A percentile compares a stretch with the other conserved stretches of the same genome.
phyloP scores from a whole-genome alignment of 306 rosid genomes.

The Ormosia emarginata region DNA sequence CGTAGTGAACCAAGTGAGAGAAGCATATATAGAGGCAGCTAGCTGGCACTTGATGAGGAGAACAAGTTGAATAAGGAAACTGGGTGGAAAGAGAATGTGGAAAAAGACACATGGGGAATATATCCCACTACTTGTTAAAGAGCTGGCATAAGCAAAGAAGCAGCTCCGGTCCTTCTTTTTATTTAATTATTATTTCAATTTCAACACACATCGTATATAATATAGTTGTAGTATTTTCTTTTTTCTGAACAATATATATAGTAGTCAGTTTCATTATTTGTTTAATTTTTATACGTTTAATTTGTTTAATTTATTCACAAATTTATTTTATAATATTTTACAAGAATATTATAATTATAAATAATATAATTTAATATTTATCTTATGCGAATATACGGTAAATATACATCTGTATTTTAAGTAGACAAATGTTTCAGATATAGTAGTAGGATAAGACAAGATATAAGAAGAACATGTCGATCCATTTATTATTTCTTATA shows the following conservation, averaged over 20 bases:
- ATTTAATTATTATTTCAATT: neutral
- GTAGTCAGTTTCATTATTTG: too few relatives aligned
- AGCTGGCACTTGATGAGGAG: neutral
- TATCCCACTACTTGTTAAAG: neutral
- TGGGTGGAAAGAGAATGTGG: slow-evolving; percentile 30
- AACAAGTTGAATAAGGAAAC: slow-evolving; percentile 30
- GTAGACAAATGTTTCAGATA: too few relatives aligned
- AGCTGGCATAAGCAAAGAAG: slow-evolving; percentile 28
- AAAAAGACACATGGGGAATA: neutral
- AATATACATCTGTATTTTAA: too few relatives aligned
- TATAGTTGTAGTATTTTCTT: too few relatives aligned
- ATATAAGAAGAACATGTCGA: slow-evolving; percentile 20
- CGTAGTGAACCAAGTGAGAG: neutral
- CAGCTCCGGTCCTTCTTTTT: neutral
- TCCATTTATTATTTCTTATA: neutral
- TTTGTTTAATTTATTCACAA: too few relatives aligned
- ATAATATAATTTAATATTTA: too few relatives aligned
- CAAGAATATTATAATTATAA: too few relatives aligned
- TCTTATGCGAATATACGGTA: too few relatives aligned
- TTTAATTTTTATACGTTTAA: too few relatives aligned
- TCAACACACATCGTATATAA: neutral
- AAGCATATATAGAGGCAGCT: slow-evolving; percentile 16
- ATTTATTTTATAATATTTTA: too few relatives aligned
- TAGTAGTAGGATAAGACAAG: too few relatives aligned
- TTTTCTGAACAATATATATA: too few relatives aligned